Base-by-base conservation (phyloP, 2,329 filamentous ascomycete genomes). In the Sclerotinia borealis region DNA sequence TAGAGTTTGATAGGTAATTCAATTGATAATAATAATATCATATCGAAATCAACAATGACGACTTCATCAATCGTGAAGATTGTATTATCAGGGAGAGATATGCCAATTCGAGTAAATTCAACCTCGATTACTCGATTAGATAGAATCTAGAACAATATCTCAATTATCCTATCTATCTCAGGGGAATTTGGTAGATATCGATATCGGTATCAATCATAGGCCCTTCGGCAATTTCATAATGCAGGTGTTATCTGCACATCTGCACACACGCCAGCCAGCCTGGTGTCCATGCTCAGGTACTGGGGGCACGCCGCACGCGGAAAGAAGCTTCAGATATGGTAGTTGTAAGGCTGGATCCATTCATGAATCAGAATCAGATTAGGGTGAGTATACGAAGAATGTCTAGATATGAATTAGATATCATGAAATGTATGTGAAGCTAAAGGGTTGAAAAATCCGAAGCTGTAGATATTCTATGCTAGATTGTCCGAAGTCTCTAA, bases 81-180 rank as follows among this genome's bases (percentile, higher is more conserved):
- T 58, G n/a, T 65, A 51, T 59, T 48, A 25, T 36, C 60, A 11
- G 39, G 54, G 54, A 58, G 54, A 58, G 27, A 58, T 58, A 58
- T 45, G 29, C 54, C 39, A 22, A 45, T 45, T 36, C 19, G 27
- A 56, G 37, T 56, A 31, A 43, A 43, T 56, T 43, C 37, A 56
- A 56, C 54, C 54, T 45, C 29, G 39, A 43, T 22, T 56, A 25
- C 54, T 45, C 29, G 39, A 43, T 22, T 56, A 25, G 39, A 45
- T 56, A 45, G 39, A 56, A 17, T 25, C 27, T 0, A 34, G 41
- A 56, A 29, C n/a, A 56, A 34, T 56, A 41, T 45, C 54, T 58
- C 49, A 37, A 11, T 34, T 39, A 22, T 15, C 51, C 51, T 54
- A 54, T 54, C 51, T 29, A n/a, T 39, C 4, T 13, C 54, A 43